phyloP scores from a whole-genome alignment of 2,329 filamentous ascomycete species.

The Cercospora sojina region DNA sequence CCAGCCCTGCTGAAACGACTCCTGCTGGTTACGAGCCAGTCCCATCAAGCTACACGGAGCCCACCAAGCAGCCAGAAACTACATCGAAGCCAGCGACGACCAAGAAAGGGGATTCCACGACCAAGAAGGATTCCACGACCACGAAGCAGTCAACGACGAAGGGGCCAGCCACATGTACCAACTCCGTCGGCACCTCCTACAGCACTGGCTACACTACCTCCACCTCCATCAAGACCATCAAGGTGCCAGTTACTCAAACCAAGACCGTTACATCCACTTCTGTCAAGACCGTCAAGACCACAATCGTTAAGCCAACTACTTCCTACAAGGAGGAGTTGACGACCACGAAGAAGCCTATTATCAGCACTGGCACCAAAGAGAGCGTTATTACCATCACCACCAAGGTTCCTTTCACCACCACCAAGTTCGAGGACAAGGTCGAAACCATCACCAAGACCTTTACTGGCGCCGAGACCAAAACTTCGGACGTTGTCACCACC shows the following conservation, averaged over 20 bases:
- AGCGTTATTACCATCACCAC: conserved; percentile 11
- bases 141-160: too few relatives aligned
- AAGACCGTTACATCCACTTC: conserved; percentile 9
- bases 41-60: neutral
- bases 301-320: conserved; percentile 11
- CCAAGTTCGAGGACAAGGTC: conserved; percentile 5
- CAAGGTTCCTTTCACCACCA: conserved; percentile 5
- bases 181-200: conserved; percentile 14
- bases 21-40: conserved; percentile 15
- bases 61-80: neutral
- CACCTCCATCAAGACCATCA: conserved; percentile 14
- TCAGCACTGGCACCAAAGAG: neutral
- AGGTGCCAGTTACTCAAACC: conserved; percentile 13
- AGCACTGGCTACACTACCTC: conserved; percentile 15
- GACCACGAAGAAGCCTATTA: conserved; percentile 1
- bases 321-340: neutral
- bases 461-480: conserved; percentile 6
- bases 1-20: conserved; percentile 14
- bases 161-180: too few relatives aligned
- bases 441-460: conserved; percentile 1
- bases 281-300: conserved; percentile 15
- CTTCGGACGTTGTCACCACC: conserved; percentile 2
- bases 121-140: too few relatives aligned
- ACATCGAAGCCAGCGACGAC: too few relatives aligned
- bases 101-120: neutral